Percentiles rank a stretch among this genome's conserved stretches.
Conservation (phyloP, 306 rosid genomes). For the Vigna reflexopilosa region DNA sequence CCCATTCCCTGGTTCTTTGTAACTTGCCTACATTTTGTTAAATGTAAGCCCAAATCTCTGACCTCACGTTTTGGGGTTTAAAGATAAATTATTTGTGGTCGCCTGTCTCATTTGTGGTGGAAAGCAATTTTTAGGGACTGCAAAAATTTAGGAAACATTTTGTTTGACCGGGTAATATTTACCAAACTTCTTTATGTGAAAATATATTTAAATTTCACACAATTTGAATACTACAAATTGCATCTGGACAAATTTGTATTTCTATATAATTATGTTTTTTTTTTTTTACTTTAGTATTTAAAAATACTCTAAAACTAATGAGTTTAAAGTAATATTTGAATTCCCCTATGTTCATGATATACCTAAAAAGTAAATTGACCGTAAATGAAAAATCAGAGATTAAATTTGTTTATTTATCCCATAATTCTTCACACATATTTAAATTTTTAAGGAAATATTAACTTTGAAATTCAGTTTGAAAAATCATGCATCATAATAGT, state of each 20-base stretch:
- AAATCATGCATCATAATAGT: not conserved
- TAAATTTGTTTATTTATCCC: not conserved
- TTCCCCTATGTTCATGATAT: not conserved
- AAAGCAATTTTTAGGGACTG: constrained; percentile 26
- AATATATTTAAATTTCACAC: not conserved
- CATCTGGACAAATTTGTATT: not conserved
- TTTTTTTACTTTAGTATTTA: not conserved
- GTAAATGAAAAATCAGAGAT: not conserved
- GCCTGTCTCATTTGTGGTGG: not conserved
- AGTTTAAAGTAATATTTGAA: not conserved
- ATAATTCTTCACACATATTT: not conserved
- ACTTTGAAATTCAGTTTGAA: not conserved
- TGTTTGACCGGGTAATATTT: not conserved
- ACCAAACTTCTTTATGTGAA: not conserved
- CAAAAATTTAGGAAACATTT: not conserved
- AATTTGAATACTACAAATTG: not conserved
- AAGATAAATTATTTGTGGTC: not conserved
- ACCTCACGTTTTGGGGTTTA: constrained; percentile 11
- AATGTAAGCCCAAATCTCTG: constrained; percentile 1
- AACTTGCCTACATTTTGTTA: too few relatives aligned
- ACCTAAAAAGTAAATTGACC: not conserved
- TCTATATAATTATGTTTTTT: not conserved
- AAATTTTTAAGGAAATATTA: not conserved
- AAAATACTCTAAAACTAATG: too few relatives aligned
- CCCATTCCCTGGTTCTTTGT: not conserved